These are phyloP conservation scores for Chlorella ohadii DNA, from an alignment of 139 green algal species.

Conservation along the genomic window DNA sequence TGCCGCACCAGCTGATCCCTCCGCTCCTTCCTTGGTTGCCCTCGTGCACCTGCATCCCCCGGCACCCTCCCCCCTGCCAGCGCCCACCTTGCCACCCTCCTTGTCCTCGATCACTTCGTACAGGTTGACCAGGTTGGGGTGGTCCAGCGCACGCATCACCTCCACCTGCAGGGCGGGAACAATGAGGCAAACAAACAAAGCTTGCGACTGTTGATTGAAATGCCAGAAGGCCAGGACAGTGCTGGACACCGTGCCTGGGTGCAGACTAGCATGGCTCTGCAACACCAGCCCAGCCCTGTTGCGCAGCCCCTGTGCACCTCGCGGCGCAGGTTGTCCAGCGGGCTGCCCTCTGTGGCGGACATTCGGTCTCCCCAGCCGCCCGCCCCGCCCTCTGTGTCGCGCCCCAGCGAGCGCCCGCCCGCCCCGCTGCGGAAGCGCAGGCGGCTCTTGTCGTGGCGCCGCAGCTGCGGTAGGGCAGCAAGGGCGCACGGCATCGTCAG, in stretches of 20 bases:
- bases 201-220: no score
- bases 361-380: no score
- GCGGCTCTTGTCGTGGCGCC: slow-evolving; percentile 20
- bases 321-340: slow-evolving; percentile 37
- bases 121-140: slow-evolving; percentile 88
- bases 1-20: no score
- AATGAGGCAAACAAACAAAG: no score
- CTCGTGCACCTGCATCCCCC: background rate
- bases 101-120: slow-evolving; percentile 82
- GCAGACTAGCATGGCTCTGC: no score
- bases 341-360: background rate
- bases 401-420: background rate
- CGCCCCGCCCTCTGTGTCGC: no score
- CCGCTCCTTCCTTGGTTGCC: no score
- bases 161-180: slow-evolving; percentile 26
- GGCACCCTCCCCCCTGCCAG: background rate
- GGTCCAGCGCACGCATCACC: slow-evolving; percentile 78
- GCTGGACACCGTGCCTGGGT: no score
- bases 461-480: slow-evolving; percentile 34
- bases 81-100: slow-evolving; percentile 55
- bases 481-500: background rate
- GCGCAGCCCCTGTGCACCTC: no score
- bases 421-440: background rate
- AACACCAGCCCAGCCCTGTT: no score
- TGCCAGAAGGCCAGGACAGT: no score